Evolutionary conservation across 176 grass and related monocot species (phyloP).

Genomic region (Thalia dealbata): DNA sequence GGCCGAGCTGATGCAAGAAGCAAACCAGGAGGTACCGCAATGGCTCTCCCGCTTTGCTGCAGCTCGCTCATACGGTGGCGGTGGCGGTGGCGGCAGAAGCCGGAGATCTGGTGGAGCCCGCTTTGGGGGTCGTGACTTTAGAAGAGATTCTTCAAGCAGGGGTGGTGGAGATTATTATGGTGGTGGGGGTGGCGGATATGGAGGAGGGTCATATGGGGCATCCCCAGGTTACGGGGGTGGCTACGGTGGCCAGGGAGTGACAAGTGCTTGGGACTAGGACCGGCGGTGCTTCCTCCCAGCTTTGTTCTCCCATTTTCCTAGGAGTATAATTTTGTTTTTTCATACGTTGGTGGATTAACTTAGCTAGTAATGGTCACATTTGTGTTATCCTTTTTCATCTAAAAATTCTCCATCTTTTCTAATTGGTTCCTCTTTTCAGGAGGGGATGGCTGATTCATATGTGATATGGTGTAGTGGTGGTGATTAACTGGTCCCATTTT

Average conservation of each 20-base stretch:
- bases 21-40: conserved; percentile 12
- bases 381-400: neutral
- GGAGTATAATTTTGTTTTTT: neutral
- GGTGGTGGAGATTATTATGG: conserved; percentile 1
- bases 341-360: neutral
- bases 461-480: neutral
- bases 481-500: neutral
- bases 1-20: conserved; percentile 10
- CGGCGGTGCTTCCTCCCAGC: neutral
- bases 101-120: conserved; percentile 4
- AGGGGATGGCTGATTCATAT: neutral
- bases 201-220: neutral
- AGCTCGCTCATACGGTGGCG: conserved; percentile 6
- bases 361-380: neutral
- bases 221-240: conserved; percentile 2
- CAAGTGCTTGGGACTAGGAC: conserved; percentile 12
- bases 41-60: conserved; percentile 5
- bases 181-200: neutral
- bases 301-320: neutral
- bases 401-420: neutral
- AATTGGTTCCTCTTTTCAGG: neutral
- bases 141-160: neutral
- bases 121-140: conserved; percentile 11
- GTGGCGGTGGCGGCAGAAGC: neutral
- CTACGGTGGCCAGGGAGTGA: neutral